These are phyloP conservation scores for Auxenochlorella pyrenoidosa DNA, from an alignment of 139 green algal genomes.

Conservation along the genomic window DNA sequence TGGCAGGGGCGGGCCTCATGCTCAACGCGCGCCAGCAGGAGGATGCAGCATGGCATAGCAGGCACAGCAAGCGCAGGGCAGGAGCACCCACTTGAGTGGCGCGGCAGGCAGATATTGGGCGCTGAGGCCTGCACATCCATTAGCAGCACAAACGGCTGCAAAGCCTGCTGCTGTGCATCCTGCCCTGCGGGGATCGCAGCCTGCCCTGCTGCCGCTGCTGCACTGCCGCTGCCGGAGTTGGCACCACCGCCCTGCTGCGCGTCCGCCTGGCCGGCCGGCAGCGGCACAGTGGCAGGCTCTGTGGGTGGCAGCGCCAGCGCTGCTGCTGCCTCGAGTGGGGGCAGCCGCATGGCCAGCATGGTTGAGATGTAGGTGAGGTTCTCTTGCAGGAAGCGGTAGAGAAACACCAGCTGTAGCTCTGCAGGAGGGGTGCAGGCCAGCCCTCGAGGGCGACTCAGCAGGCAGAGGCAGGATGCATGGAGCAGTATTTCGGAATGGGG, in stretches of 20 bases:
- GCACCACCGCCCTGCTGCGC: neutral
- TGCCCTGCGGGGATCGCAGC: neutral
- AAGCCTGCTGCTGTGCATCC: neutral
- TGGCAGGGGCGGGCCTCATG: neutral
- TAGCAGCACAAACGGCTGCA: constrained; percentile 65
- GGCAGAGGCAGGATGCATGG: neutral
- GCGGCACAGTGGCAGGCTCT: neutral
- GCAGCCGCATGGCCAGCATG: constrained; percentile 56
- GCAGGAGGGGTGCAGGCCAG: neutral
- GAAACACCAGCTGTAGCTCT: constrained; percentile 86
- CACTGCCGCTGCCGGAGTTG: neutral
- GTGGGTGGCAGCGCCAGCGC: neutral
- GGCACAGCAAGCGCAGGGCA: neutral
- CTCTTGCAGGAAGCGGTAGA: constrained; percentile 87
- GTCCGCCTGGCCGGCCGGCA: neutral
- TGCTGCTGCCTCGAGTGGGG: neutral
- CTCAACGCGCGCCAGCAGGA: too few species aligned
- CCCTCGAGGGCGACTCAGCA: neutral
- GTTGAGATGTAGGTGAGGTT: constrained; percentile 56
- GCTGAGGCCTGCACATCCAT: constrained; percentile 80
- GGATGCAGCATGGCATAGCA: too few species aligned
- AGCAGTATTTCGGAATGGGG: neutral
- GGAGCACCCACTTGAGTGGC: constrained; percentile 35
- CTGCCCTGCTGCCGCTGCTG: constrained; percentile 3
- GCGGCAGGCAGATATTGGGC: constrained; percentile 84